phyloP scores from a whole-genome alignment of 208 protist genomes.

The Acanthamoeba lenticulata region DNA sequence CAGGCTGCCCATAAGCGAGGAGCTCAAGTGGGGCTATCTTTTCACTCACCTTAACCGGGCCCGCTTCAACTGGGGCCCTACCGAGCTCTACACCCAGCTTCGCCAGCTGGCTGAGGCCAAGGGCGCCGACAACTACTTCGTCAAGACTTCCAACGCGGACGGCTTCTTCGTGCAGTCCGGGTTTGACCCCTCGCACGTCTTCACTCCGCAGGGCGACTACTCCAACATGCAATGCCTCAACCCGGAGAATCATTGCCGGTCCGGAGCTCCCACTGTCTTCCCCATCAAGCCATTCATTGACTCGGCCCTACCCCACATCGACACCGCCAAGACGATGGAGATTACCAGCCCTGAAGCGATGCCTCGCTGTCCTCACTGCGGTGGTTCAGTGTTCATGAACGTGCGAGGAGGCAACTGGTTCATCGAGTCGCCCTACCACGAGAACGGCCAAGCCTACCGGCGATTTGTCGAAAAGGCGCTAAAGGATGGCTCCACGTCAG shows the following conservation, averaged over 20 bases:
- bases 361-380: not conserved
- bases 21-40: not conserved
- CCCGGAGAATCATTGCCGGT: not conserved
- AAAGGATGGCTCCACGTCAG: not conserved
- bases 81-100: not conserved
- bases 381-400: not conserved
- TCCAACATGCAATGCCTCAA: conserved; percentile 38
- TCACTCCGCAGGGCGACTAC: conserved; percentile 7
- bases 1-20: not conserved
- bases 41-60: not conserved
- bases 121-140: not conserved
- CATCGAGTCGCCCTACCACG: not conserved
- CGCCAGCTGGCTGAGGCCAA: not conserved
- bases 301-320: not conserved
- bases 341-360: not conserved
- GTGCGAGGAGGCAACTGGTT: not conserved
- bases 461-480: not conserved
- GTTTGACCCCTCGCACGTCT: not conserved
- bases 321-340: not conserved
- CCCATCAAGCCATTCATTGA: not conserved
- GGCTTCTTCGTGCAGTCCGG: not conserved
- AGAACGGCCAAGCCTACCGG: not conserved
- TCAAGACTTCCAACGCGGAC: conserved; percentile 46
- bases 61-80: not conserved
- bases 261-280: not conserved